Percentiles rank a stretch among this genome's conserved stretches.
These are phyloP conservation scores for Mycothermus thermophilus DNA, from an alignment of 495 filamentous ascomycete species.

Conservation along the genomic window DNA sequence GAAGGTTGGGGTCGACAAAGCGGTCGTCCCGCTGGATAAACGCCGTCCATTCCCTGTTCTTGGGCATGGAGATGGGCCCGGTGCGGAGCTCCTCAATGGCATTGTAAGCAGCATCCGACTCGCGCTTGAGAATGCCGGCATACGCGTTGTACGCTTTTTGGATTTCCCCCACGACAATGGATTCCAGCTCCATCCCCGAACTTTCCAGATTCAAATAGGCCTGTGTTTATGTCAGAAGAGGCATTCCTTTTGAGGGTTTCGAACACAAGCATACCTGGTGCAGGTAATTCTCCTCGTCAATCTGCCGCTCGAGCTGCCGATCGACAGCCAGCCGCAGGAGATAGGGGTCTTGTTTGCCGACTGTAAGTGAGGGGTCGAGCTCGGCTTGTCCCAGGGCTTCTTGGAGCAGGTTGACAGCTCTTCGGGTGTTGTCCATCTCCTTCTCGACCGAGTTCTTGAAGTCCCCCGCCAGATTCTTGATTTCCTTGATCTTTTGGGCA, in stretches of 20 bases:
- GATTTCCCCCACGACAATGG: conserved; percentile 91
- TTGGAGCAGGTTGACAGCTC: conserved; percentile 60
- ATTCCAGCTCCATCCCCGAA: conserved; percentile 87
- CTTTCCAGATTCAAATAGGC: conserved; percentile 90
- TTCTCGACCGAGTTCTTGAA: conserved; percentile 85
- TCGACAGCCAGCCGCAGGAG: conserved; percentile 73
- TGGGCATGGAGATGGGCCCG: conserved; percentile 77
- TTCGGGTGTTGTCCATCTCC: conserved; percentile 57
- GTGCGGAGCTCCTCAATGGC: conserved; percentile 69
- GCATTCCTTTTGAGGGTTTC: conserved; percentile 5
- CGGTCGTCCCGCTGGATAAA: conserved; percentile 76
- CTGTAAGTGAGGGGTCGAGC: conserved; percentile 55
- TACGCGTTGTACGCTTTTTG: conserved; percentile 94
- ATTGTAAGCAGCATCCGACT: conserved; percentile 67
- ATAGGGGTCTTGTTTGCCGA: conserved; percentile 84
- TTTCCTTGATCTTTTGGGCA: conserved; percentile 93
- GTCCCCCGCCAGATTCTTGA: conserved; percentile 78
- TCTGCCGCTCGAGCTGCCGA: conserved; percentile 74
- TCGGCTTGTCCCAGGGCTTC: conserved; percentile 68
- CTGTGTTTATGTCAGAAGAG: conserved; percentile 26
- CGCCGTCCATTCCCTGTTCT: conserved; percentile 76
- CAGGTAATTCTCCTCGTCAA: conserved; percentile 94
- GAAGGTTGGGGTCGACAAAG: conserved; percentile 74
- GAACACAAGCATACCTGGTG: conserved; percentile 53
- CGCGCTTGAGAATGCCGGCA: conserved; percentile 74